Base-by-base conservation (phyloP, 2,329 filamentous ascomycete species). In the Ilyonectria robusta region DNA sequence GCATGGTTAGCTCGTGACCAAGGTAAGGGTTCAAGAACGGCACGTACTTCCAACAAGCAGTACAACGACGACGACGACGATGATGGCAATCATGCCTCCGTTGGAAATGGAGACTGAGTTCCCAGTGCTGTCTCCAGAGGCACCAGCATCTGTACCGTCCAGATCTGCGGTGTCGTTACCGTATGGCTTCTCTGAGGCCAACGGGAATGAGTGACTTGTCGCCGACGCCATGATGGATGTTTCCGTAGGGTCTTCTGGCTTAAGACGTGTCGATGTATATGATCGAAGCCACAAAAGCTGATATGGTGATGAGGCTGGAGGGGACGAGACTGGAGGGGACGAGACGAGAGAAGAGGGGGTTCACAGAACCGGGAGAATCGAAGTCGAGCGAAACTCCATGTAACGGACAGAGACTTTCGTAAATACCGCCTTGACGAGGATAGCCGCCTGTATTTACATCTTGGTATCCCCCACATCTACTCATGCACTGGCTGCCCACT, bases 11-110 rank as follows among this genome's bases (percentile, higher is more conserved):
- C 37, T 58, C 13, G 53, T 29, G 31, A n/a, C 13, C 9, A 13
- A 33, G 8, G 26, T 11, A 26, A 19, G 8, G 13, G 17, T n/a
- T 6, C 11, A 40, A 31, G 26, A 29, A 50, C 29, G 31, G 48
- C 26, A 78, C 89, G 78, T 84, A 95, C 93, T 88, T 79, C 93
- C 93, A 65, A 93, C 82, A 19, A 94, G 83, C 40, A 89, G 86
- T 9, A 93, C 89, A 13, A 88, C 78, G 10, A 89, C 88, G 6
- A 94, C 92, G 4, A 94, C 88, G 13, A 93, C 85, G 62, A 94
- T 90, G 72, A 96, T 94, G 54, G 92, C 93, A 65, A 93, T 86
- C 74, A 94, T 83, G 15, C 87, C 93, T 21, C 91, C 92, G 42
- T 85, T 89, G 2, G 92, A 93, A 23, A 96, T 81, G 42, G 84